Base-by-base conservation (phyloP, 2,329 filamentous ascomycete species). In the Huntiella moniliformis region DNA sequence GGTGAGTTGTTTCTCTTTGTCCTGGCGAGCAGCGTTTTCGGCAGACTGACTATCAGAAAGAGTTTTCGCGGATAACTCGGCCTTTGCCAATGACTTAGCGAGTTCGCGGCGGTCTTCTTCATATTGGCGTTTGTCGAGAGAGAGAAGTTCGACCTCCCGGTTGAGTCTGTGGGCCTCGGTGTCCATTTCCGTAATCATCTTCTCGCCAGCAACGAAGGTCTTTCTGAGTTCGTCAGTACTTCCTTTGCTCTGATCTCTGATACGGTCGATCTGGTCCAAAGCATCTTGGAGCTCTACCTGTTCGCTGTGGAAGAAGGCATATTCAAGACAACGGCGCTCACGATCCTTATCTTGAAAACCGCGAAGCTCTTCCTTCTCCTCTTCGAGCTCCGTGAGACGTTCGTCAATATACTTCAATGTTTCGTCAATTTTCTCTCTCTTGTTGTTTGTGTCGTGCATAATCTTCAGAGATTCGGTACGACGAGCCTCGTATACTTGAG, bases 401-500 rank as follows among this genome's bases (percentile, higher is more conserved):
- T 92, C 84, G 56, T 91, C 86, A 61, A 98, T 95, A 56, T 91
- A 92, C 45, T 81, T 77, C 10, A 98, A 72, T 10, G 92, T 69
- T 57, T 93, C 86, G 58, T 98, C 91, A 50, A 96, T 96, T 63
- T 95, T 95, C 39, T 79, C 71, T 51, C 86, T 78, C 66, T 95
- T 96, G 63, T 86, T 92, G 61, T 88, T 86, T 12, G 91, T 96
- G 54, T 98, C 91, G 51, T 78, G 76, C 84, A 98, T 94, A 55
- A 98, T 94, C 65, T 94, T 95, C 53, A 93, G 66, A 39, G 85
- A 94, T 61, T 98, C 88, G 22, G 84, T 73, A 51, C 92, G 77
- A 47, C 88, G 80, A 45, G 84, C 81, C 63, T 98, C 91, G 63
- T 98, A 98, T 38, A 95, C 86, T 56, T 95, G 86, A 5, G 91